Conservation (phyloP, 73 alveolate genomes). For the Paramecium primaurelia region DNA sequence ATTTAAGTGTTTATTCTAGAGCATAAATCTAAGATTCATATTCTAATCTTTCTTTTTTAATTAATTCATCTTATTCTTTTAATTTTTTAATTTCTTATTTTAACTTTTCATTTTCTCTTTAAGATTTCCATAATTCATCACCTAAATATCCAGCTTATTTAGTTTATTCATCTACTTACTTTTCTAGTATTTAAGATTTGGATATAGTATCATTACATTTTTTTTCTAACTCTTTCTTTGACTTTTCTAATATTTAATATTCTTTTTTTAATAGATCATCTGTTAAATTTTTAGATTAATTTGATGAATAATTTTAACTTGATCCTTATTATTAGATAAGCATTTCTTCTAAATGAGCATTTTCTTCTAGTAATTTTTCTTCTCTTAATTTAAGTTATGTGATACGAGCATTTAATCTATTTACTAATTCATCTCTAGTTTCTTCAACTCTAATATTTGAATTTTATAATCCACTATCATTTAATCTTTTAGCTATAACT, state of each 20-base stretch:
- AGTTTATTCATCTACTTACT: not conserved
- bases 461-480: slow-evolving; percentile 17
- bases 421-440: slow-evolving; percentile 16
- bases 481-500: slow-evolving; percentile 2
- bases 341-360: slow-evolving; percentile 26
- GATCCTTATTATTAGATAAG: not conserved
- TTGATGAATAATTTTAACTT: not conserved
- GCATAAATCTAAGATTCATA: slow-evolving; percentile 38
- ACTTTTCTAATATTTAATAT: not conserved
- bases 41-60: slow-evolving; percentile 30
- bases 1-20: slow-evolving; percentile 27
- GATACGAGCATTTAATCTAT: slow-evolving; percentile 7
- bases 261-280: slow-evolving; percentile 32
- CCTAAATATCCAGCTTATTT: not conserved
- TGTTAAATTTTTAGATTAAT: not conserved
- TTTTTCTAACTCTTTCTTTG: not conserved
- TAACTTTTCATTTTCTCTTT: slow-evolving; percentile 19
- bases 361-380: slow-evolving; percentile 20
- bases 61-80: slow-evolving; percentile 14
- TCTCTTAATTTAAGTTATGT: slow-evolving; percentile 13
- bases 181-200: not conserved
- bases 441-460: not conserved
- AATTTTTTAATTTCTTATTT: not conserved
- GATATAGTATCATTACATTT: not conserved
- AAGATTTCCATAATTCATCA: slow-evolving; percentile 10